Evolutionary conservation across 1,284 basidiomycete species (phyloP), one percentile per base, ranked within the genome.

Genomic region (Somion occarium): DNA sequence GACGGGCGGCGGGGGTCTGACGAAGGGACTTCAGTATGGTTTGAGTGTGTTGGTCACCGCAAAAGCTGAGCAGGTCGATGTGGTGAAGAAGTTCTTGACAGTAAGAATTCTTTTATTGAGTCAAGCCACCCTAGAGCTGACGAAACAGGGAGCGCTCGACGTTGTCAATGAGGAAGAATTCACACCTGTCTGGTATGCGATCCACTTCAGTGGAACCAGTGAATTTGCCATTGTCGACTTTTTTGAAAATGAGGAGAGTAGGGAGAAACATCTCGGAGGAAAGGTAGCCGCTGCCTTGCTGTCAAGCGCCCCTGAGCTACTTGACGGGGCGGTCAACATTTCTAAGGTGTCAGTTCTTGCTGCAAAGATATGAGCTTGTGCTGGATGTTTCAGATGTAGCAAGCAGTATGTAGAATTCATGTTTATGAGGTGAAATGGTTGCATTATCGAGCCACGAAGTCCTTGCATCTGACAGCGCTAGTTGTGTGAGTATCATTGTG

Each of bases 211-310:
- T 2, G 69, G 66, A 1, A 68, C 68, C n/a, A 64, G 66, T 49
- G 60, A 61, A 20, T 73, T 73, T 56, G 72, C 63, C 2, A 71
- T 73, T 48, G 51, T 74, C 54, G 72, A 70, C 53, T 71, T 73
- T 57, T 72, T 72, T 59, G 57, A 64, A 11, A 53, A 52, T 24
- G 66, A 71, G 22, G 62, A 56, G 19, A 70, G 64, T 2, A 58
- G 69, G 42, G 56, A 67, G n/a, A 62, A 65, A 22, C 72, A 73
- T 52, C 52, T 73, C n/a, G 53, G 53, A 18, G 71, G 71, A 15
- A 61, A 68, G 51, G 69, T 70, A 9, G 71, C 70, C 1, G 64
- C 59, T 41, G 68, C 69, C 22, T 55, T 73, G 34, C 67, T 71
- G 48, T 64, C 63, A 2, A 64, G 65, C 24, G 70, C 62, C 0